These are phyloP conservation scores for Halophytophthora polymorphica DNA, from an alignment of 352 stramenopile genomes.

Conservation along the genomic window DNA sequence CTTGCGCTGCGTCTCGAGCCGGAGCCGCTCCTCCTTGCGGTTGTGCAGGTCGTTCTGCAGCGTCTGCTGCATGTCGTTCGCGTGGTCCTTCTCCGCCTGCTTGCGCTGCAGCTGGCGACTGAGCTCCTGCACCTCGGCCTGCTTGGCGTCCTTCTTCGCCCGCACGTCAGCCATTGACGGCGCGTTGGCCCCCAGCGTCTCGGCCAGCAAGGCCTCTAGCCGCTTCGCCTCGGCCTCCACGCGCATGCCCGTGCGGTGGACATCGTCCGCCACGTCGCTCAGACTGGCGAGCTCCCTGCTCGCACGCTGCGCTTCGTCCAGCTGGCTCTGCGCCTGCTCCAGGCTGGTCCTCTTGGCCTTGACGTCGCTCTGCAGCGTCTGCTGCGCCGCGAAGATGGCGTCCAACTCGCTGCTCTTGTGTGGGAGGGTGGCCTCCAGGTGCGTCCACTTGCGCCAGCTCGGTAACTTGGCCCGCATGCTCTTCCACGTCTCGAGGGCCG, in stretches of 20 bases:
- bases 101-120: slow-evolving; percentile 52
- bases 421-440: slow-evolving; percentile 44
- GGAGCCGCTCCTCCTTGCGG: slow-evolving; percentile 53
- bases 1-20: slow-evolving; percentile 44
- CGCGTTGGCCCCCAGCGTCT: slow-evolving; percentile 30
- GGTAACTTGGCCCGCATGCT: slow-evolving; percentile 53
- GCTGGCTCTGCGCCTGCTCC: slow-evolving; percentile 19
- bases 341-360: slow-evolving; percentile 35
- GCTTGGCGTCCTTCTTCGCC: slow-evolving; percentile 42
- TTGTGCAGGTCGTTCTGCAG: slow-evolving; percentile 63
- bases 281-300: slow-evolving; percentile 36
- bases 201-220: slow-evolving; percentile 22
- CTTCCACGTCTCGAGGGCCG: slow-evolving; percentile 52
- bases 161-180: slow-evolving; percentile 43
- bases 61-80: slow-evolving; percentile 49
- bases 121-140: slow-evolving; percentile 44
- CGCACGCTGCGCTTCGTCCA: slow-evolving; percentile 31
- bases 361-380: slow-evolving; percentile 47
- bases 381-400: slow-evolving; percentile 40
- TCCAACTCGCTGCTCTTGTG: slow-evolving; percentile 47
- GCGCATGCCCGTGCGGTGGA: slow-evolving; percentile 19
- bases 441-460: slow-evolving; percentile 65
- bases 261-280: slow-evolving; percentile 27
- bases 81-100: slow-evolving; percentile 42
- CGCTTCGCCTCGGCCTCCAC: slow-evolving; percentile 39